Evolutionary conservation across 441 rosid genomes (phyloP).

Genomic region (Pelargonium australe): DNA sequence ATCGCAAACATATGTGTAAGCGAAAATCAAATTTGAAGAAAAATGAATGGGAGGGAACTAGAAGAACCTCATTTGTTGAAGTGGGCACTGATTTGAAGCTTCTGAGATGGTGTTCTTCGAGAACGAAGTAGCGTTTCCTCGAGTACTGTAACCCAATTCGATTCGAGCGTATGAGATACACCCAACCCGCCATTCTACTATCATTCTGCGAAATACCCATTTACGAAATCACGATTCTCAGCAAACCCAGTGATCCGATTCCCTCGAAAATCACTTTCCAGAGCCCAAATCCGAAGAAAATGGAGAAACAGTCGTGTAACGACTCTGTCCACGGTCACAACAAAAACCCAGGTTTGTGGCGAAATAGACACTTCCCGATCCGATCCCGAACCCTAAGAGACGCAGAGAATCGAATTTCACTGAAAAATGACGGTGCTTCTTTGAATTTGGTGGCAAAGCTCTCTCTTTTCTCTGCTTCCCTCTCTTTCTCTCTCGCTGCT

Average conservation of each 20-base stretch:
- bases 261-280: too few species aligned
- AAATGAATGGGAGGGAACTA: neutral
- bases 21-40: neutral
- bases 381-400: neutral
- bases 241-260: conserved; percentile 13
- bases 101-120: conserved; percentile 62
- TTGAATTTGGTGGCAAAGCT: neutral
- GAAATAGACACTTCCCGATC: too few species aligned
- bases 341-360: neutral
- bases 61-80: conserved; percentile 50
- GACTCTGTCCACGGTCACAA: neutral
- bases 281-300: conserved; percentile 2
- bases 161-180: conserved; percentile 65
- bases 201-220: conserved; percentile 34
- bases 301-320: neutral
- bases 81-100: conserved; percentile 62
- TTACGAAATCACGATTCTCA: conserved; percentile 19
- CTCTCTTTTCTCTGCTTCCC: too few species aligned
- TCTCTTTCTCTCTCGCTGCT: conserved; percentile 9
- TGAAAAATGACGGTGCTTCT: neutral
- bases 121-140: conserved; percentile 77
- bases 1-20: too few species aligned
- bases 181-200: conserved; percentile 84
- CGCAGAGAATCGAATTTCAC: neutral
- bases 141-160: conserved; percentile 83